Conservation (phyloP, 768 basidiomycete genomes). For the Baorangia bicolor region DNA sequence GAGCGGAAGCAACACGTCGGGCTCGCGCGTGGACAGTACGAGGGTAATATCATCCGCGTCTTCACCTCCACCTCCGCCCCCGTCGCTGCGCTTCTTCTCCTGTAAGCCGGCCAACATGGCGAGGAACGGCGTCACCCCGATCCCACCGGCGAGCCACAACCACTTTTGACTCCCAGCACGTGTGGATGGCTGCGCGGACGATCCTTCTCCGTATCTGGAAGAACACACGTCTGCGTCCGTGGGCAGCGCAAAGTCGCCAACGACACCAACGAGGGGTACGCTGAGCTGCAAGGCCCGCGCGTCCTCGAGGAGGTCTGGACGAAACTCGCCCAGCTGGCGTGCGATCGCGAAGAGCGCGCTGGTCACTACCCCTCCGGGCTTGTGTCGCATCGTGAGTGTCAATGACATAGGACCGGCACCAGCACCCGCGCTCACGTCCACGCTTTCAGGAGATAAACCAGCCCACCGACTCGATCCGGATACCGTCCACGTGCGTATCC, state of each 20-base stretch:
- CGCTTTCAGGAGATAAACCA: background rate
- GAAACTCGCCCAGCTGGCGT: slow-evolving; percentile 38
- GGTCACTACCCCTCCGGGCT: slow-evolving; percentile 54
- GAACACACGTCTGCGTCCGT: background rate
- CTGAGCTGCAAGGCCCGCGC: slow-evolving; percentile 37
- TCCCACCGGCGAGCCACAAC: slow-evolving; percentile 62
- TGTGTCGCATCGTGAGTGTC: slow-evolving; percentile 56
- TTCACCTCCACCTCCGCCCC: background rate
- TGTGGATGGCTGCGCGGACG: background rate
- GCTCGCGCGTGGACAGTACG: slow-evolving; percentile 54
- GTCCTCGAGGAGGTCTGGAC: slow-evolving; percentile 44
- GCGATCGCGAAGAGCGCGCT: slow-evolving; percentile 52
- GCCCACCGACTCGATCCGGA: slow-evolving; percentile 34
- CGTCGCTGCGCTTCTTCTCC: background rate
- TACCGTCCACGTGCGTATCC: slow-evolving; percentile 66
- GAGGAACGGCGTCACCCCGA: slow-evolving; percentile 66
- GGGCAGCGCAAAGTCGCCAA: slow-evolving; percentile 50
- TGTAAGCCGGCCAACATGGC: slow-evolving; percentile 44
- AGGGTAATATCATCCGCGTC: slow-evolving; percentile 41
- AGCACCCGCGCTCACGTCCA: background rate
- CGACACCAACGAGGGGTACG: slow-evolving; percentile 50
- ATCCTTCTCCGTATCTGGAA: background rate
- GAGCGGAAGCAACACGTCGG: slow-evolving; percentile 48
- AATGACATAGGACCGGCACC: slow-evolving; percentile 22
- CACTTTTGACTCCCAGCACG: slow-evolving; percentile 22